Evolutionary conservation across 805 yeast genomes (phyloP).

Genomic region (Maudiozyma barnettii): DNA sequence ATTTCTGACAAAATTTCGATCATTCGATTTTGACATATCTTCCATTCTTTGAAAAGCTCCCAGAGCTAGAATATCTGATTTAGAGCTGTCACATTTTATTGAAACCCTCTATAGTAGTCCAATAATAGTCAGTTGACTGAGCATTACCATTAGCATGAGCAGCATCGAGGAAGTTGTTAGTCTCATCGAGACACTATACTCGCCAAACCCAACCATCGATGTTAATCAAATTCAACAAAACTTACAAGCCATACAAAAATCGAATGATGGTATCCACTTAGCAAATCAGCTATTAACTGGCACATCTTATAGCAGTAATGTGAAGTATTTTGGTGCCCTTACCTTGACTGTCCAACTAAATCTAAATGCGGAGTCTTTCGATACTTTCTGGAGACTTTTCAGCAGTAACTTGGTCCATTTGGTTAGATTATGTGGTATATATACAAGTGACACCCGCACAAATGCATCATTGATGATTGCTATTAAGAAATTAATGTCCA

Average conservation of each 20-base stretch:
- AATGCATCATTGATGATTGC: conserved; percentile 11
- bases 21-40: too few relatives aligned
- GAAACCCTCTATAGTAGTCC: too few relatives aligned
- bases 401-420: conserved; percentile 21
- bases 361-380: conserved; percentile 10
- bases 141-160: conserved; percentile 4
- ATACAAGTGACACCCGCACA: conserved; percentile 10
- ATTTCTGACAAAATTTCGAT: background rate
- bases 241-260: conserved; percentile 25
- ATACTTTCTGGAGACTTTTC: conserved; percentile 17
- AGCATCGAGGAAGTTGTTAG: conserved; percentile 13
- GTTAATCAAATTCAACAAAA: conserved; percentile 25
- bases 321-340: conserved; percentile 29
- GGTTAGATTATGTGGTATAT: conserved; percentile 11
- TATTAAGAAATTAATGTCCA: conserved; percentile 29
- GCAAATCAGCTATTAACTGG: conserved; percentile 21
- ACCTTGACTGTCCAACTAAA: conserved; percentile 28
- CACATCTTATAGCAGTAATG: conserved; percentile 17
- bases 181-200: conserved; percentile 22
- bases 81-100: too few relatives aligned
- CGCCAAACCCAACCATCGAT: conserved; percentile 21
- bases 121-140: background rate
- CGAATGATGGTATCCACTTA: conserved; percentile 20
- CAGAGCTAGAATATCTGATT: too few relatives aligned
- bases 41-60: too few relatives aligned